These are phyloP conservation scores for Suillus paluster DNA, from an alignment of 768 basidiomycete genomes.

Conservation along the genomic window DNA sequence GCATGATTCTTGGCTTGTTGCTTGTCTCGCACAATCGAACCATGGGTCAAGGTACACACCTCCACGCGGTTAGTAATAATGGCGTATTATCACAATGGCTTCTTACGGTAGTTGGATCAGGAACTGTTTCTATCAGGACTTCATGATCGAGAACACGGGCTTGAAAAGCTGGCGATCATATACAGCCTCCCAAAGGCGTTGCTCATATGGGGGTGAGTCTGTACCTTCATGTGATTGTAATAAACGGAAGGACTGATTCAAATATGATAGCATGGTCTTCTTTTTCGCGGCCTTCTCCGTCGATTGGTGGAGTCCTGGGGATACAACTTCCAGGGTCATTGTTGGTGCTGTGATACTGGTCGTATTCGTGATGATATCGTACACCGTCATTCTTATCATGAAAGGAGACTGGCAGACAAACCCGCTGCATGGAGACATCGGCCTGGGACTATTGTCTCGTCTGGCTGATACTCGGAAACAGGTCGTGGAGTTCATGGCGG, in stretches of 20 bases:
- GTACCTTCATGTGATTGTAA: no score
- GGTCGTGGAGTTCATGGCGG: not conserved
- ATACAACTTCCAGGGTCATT: conserved; percentile 20
- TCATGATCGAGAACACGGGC: conserved; percentile 37
- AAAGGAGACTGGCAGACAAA: conserved; percentile 22
- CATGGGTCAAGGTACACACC: conserved; percentile 31
- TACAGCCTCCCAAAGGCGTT: conserved; percentile 60
- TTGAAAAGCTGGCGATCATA: conserved; percentile 55
- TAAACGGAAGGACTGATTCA: not conserved
- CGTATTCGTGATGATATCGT: conserved; percentile 41
- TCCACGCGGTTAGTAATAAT: conserved; percentile 39
- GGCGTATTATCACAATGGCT: conserved; percentile 11
- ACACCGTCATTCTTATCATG: conserved; percentile 44
- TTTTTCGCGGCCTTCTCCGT: conserved; percentile 31
- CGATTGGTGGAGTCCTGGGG: conserved; percentile 26
- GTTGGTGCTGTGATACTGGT: conserved; percentile 36
- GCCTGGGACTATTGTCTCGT: not conserved
- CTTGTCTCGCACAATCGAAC: conserved; percentile 47
- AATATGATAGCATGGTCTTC: conserved; percentile 28
- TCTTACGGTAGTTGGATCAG: conserved; percentile 11
- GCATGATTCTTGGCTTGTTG: conserved; percentile 46
- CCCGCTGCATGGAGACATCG: not conserved
- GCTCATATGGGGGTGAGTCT: conserved; percentile 61
- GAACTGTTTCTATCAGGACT: conserved; percentile 20
- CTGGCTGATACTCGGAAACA: not conserved